These are phyloP conservation scores for Lactarius quietus DNA, from an alignment of 768 basidiomycete species.

Conservation along the genomic window DNA sequence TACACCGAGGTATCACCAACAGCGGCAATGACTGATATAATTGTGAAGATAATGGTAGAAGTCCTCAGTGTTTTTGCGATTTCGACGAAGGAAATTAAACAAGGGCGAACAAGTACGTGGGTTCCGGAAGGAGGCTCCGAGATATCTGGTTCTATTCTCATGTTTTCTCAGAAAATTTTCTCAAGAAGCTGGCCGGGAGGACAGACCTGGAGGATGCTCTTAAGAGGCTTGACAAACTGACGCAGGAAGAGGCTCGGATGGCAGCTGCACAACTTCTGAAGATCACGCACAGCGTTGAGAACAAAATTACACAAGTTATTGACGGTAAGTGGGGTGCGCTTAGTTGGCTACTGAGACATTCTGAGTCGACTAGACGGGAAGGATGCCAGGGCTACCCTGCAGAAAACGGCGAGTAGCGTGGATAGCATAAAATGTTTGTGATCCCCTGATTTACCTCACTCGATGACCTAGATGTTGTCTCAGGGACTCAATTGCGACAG, in stretches of 20 bases:
- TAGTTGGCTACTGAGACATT: not conserved
- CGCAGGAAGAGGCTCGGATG: too few relatives aligned
- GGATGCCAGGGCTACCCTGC: not conserved
- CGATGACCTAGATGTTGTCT: not conserved
- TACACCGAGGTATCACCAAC: not conserved
- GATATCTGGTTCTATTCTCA: not conserved
- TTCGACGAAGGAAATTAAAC: not conserved
- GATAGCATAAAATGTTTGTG: not conserved
- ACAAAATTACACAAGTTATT: too few relatives aligned
- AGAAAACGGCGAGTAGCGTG: not conserved
- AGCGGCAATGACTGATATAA: not conserved
- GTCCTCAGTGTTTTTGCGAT: not conserved
- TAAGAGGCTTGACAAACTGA: too few relatives aligned
- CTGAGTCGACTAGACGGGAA: not conserved
- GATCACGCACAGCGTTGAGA: too few relatives aligned
- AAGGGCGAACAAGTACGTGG: too few relatives aligned
- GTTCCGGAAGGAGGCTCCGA: too few relatives aligned
- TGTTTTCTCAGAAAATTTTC: too few relatives aligned
- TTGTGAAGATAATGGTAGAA: not conserved
- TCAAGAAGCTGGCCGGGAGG: too few relatives aligned
- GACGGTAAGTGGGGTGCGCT: not conserved
- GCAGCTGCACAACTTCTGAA: too few relatives aligned
- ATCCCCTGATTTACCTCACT: not conserved
- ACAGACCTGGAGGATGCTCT: too few relatives aligned
- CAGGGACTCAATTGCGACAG: not conserved